These are phyloP conservation scores for Lumnitzera racemosa DNA, from an alignment of 345 rosid species.

Conservation along the genomic window DNA sequence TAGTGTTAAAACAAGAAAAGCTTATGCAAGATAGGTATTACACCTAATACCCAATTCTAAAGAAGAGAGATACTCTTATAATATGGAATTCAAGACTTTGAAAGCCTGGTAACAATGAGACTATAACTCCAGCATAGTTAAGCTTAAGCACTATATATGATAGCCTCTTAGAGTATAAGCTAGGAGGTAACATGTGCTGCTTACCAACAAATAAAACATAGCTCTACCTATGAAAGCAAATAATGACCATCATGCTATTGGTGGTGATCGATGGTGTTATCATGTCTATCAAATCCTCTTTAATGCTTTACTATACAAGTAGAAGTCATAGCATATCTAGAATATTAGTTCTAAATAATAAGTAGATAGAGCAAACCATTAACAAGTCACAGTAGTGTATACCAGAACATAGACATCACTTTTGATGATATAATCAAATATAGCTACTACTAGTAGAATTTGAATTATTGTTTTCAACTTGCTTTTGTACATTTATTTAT, in stretches of 20 bases:
- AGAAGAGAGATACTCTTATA: constrained; percentile 66
- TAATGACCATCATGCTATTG: constrained; percentile 90
- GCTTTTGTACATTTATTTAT: too few relatives aligned
- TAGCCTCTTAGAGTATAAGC: constrained; percentile 75
- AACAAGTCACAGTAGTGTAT: neutral
- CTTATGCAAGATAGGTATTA: neutral
- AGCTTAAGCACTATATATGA: constrained; percentile 88
- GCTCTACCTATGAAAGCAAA: constrained; percentile 86
- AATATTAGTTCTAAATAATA: neutral
- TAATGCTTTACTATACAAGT: constrained; percentile 45
- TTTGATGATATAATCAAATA: too few relatives aligned
- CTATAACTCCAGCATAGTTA: constrained; percentile 73
- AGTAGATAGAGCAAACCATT: neutral
- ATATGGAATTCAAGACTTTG: constrained; percentile 67
- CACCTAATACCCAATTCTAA: constrained; percentile 80
- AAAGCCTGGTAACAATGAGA: constrained; percentile 75
- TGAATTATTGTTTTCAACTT: too few relatives aligned
- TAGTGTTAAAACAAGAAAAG: too few relatives aligned
- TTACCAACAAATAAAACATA: constrained; percentile 87
- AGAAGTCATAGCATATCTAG: neutral
- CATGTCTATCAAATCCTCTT: constrained; percentile 67
- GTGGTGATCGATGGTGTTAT: constrained; percentile 66
- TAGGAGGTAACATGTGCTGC: constrained; percentile 83
- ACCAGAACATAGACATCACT: constrained; percentile 76
- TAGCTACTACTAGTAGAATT: too few relatives aligned